Evolutionary conservation across 176 grass and related monocot genomes (phyloP), one percentile per base, ranked within the genome.

Genomic region (Guadua angustifolia): DNA sequence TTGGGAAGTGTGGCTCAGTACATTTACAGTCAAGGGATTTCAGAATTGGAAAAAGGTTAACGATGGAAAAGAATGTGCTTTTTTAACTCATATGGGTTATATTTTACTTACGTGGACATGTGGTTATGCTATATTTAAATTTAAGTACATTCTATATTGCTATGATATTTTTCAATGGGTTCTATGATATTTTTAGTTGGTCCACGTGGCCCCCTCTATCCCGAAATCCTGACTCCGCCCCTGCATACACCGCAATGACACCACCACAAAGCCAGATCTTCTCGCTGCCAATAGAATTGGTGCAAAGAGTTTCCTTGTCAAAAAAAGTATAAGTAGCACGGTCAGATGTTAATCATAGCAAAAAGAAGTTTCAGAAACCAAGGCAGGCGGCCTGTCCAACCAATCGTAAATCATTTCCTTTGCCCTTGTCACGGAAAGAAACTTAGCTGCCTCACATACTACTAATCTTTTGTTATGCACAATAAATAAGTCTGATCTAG

Each of bases 381-480:
- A 35, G 58, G 38, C 39, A 40, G 25, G 36, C 49, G 36, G 36
- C 44, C 19, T 73, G 57, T 79, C 69, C 43, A 45, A 33, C 66
- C 75, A 22, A 18, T 65, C 44, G 52, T 17, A 46, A 33, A 66
- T 22, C 43, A 81, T 75, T 89, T 75, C 32, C 1, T 61, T 75
- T 18, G 47, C 77, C 59, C 58, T 44, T 71, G 62, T 69, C 64
- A 39, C 19, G 29, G 53, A 69, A 29, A 70, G 51, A 75, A 80
- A 69, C 52, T 80, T 57, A 10, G 39, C 47, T 50, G 21, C 77
- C 82, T 76, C 71, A 12, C 53, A 66, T 50, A 74, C 77, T 64
- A 71, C 71, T 56, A 78, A 85, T 36, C 14, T 71, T 65, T 71
- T 89, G 78, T 86, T 89, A 89, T 89, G 88, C 88, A 89, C 88